Conservation (phyloP, 2,329 filamentous ascomycete genomes). For the Aspergillus floridensis region DNA sequence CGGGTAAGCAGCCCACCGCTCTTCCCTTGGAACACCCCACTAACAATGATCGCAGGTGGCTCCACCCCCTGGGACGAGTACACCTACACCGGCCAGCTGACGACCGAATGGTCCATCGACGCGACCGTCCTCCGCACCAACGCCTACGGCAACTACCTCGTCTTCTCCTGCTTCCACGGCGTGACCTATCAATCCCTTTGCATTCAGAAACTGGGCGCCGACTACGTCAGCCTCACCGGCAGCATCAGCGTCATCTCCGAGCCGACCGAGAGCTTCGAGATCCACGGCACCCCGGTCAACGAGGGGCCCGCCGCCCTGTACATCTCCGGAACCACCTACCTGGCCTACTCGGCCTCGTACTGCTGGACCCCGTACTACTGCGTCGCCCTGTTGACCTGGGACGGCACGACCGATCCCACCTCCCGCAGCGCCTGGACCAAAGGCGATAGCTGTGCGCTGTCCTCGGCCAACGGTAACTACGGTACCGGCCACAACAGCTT, state of each 20-base stretch:
- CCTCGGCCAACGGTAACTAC: slow-evolving; percentile 56
- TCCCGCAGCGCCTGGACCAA: slow-evolving; percentile 51
- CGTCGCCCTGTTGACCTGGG: slow-evolving; percentile 55
- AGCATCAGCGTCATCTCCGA: slow-evolving; percentile 50
- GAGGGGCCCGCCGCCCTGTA: slow-evolving; percentile 57
- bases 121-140: slow-evolving; percentile 52
- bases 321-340: slow-evolving; percentile 51
- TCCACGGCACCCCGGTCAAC: slow-evolving; percentile 51
- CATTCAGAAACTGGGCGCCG: slow-evolving; percentile 12
- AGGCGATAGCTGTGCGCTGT: slow-evolving; percentile 50
- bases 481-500: slow-evolving; percentile 59
- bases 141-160: slow-evolving; percentile 53
- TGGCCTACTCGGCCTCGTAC: slow-evolving; percentile 56
- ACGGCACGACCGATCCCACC: slow-evolving; percentile 50
- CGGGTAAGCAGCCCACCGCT: slow-evolving; percentile 35
- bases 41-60: slow-evolving; percentile 38
- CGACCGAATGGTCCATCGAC: slow-evolving; percentile 54
- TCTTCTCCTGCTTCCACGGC: slow-evolving; percentile 51
- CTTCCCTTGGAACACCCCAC: too few relatives aligned
- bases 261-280: slow-evolving; percentile 54
- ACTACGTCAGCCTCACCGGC: slow-evolving; percentile 35
- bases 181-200: slow-evolving; percentile 24
- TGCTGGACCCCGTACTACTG: slow-evolving; percentile 58
- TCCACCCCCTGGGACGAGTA: slow-evolving; percentile 53
- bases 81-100: slow-evolving; percentile 50